Evolutionary conservation across 192 early-diverging fungal species (phyloP).

Genomic region (Coemansia sp.): DNA sequence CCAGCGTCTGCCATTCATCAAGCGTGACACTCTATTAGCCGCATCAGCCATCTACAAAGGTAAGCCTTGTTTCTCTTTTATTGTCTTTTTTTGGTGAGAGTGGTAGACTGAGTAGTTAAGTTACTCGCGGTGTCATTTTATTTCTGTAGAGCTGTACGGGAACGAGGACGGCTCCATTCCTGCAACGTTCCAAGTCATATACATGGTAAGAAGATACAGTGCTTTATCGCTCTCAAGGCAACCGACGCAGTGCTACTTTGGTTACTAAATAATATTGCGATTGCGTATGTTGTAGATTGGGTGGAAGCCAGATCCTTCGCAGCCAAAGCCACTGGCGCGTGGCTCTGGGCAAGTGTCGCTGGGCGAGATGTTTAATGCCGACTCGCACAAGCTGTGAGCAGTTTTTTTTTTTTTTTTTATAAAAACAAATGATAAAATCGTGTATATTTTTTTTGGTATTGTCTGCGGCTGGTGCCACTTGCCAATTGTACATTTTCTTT

Average conservation of each 20-base stretch:
- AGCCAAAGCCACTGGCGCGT: constrained; percentile 79
- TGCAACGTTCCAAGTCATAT: constrained; percentile 90
- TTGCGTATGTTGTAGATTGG: constrained; percentile 65
- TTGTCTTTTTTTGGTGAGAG: constrained; percentile 3
- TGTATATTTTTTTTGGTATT: constrained; percentile 3
- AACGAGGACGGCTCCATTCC: constrained; percentile 86
- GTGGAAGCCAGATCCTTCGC: constrained; percentile 88
- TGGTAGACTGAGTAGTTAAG: not conserved
- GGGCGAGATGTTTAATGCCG: constrained; percentile 62
- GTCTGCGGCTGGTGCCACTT: constrained; percentile 6
- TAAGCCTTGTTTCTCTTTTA: constrained; percentile 33
- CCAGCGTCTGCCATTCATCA: constrained; percentile 67
- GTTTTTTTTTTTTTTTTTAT: not conserved
- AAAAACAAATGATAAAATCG: no score
- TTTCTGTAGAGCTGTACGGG: constrained; percentile 76
- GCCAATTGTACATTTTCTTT: constrained; percentile 6
- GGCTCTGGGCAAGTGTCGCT: constrained; percentile 82
- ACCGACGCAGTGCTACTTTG: not conserved
- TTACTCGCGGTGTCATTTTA: constrained; percentile 5
- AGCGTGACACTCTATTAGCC: constrained; percentile 83
- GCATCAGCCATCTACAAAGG: constrained; percentile 87
- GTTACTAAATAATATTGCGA: not conserved
- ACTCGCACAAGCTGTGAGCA: constrained; percentile 42
- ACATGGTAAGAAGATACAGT: constrained; percentile 45
- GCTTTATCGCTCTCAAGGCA: not conserved